Evolutionary conservation across 805 yeast species (phyloP), one percentile per base, ranked within the genome.

Genomic region (Tetrapisispora taiwanensis): DNA sequence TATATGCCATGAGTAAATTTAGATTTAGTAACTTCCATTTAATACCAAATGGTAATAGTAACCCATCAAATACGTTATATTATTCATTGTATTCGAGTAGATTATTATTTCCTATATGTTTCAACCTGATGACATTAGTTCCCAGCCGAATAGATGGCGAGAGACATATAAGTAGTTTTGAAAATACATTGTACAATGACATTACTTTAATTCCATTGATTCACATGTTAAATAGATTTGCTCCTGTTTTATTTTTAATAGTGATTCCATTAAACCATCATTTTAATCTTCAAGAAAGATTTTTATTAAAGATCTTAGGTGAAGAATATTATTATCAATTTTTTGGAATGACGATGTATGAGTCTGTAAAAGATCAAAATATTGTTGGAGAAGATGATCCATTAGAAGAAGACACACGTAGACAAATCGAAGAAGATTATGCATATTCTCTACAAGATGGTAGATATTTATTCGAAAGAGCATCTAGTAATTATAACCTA

Each of bases 361-460:
- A 55, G 15, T 60, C 60, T 8, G 50, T 47, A 1, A 30, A 47
- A 12, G 46, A 40, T n/a, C 36, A 43, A 14, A 28, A 15, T 26
- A 17, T 2, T 6, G 36, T 30, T 14, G 39, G 15, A 7, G 19
- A 10, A 39, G 52, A 50, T 20, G 65, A 65, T 44, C 13, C 39
- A 6, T 24, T 37, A 10, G 32, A 35, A 15, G 26, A n/a, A 36
- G 45, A 33, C 3, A 39, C 40, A 32, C 48, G 58, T 9, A 49
- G 54, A n/a, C 48, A 56, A 14, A 62, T 68, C 30, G 82, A 76
- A 51, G 73, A 73, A 47, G 65, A 60, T 44, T 59, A 59, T 32
- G 59, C 60, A 35, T 62, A 57, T 45, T 60, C 63, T 13, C 42
- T 62, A 43, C 62, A 59, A 48, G 66, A 62, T 47, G 66, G 66